Evolutionary conservation across 495 filamentous ascomycete genomes (phyloP), one percentile per base, ranked within the genome.

Genomic region (Durotheca rogersii): DNA sequence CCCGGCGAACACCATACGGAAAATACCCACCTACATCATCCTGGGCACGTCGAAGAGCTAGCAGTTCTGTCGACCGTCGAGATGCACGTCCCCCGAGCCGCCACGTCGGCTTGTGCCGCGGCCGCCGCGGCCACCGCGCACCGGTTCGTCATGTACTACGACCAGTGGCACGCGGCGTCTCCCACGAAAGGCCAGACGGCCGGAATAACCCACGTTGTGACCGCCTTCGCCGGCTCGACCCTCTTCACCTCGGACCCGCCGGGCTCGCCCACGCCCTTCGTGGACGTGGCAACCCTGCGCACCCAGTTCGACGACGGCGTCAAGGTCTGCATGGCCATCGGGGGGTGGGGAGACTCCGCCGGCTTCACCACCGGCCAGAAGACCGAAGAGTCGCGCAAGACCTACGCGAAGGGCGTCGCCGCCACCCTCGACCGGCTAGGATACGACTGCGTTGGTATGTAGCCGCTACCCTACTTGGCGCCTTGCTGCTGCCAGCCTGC

Each of bases 261-360:
- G 15, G 59, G 67, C 2, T 72, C 69, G 23, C 72, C 68, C 51
- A 70, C 76, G 1, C 72, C 73, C 2, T 84, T 83, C 51, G 75
- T 77, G 51, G 53, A 72, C 16, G 62, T 78, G 9, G 61, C 67
- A 0, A 70, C 51, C 3, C 68, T 79, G 43, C 76, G 81, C 37
- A 61, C 67, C 45, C 70, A 77, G 27, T 85, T 85, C 58, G 58
- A 73, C 15, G 57, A 74, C 0, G 71, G 70, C 10, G 77, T 78
- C 16, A 79, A 79, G 62, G 56, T 86, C 2, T 79, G 83, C 67
- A 70, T 85, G 54, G 80, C 82, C 3, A 75, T 87, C 38, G 83
- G 82, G 7, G 82, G 82, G 41, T 86, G 81, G 81, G 82, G 79
- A 5, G 80, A 85, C 45, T 77, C 73, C 0, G 62, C 64, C 3